Conservation (phyloP, 768 basidiomycete genomes). For the Terana coerulea region DNA sequence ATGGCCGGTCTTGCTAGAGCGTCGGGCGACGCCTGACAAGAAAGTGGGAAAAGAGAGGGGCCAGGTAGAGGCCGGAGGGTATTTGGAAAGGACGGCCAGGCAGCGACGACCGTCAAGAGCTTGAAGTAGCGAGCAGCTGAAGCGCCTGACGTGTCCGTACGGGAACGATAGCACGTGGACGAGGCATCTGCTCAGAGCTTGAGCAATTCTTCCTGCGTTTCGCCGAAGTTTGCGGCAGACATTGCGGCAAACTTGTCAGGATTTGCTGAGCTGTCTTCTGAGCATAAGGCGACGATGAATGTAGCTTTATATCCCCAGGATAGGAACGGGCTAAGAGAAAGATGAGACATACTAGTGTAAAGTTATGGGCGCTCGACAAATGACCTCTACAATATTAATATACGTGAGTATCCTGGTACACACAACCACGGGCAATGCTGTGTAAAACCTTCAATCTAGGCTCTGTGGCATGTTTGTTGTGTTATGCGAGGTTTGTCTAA, state of each 20-base stretch:
- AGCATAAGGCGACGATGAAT: too few relatives aligned
- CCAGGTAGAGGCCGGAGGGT: background rate
- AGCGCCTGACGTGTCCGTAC: constrained; percentile 20
- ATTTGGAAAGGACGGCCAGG: constrained; percentile 3
- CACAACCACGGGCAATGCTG: too few relatives aligned
- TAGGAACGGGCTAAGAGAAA: too few relatives aligned
- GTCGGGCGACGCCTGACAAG: background rate
- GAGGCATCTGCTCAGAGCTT: background rate
- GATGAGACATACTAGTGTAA: too few relatives aligned
- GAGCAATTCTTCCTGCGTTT: constrained; percentile 8
- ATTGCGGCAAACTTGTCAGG: background rate
- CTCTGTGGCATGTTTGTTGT: too few relatives aligned
- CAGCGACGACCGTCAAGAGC: constrained; percentile 7
- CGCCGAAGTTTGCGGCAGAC: constrained; percentile 10
- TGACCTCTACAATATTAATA: too few relatives aligned
- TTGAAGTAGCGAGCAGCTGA: constrained; percentile 1
- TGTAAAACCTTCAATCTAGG: too few relatives aligned
- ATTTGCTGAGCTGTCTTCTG: too few relatives aligned
- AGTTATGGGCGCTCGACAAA: too few relatives aligned
- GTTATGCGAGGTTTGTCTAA: too few relatives aligned
- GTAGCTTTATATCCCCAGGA: too few relatives aligned
- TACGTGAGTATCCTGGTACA: too few relatives aligned
- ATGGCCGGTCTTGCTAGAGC: background rate
- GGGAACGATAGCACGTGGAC: constrained; percentile 9
- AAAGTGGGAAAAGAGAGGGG: background rate